Evolutionary conservation across 768 basidiomycete species (phyloP).

Genomic region (Lentinus tigrinus): DNA sequence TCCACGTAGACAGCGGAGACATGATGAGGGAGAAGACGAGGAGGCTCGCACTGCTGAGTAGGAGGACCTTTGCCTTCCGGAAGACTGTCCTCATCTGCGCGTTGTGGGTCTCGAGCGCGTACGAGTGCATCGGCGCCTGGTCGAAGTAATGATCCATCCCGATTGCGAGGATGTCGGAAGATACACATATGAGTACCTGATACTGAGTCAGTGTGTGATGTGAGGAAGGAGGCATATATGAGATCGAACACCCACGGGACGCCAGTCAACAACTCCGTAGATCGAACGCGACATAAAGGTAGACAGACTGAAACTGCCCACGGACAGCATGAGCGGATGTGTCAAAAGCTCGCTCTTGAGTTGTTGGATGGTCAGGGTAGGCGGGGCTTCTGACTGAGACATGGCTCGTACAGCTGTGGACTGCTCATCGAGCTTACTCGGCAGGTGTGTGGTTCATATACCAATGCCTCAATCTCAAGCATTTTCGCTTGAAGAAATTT

Average conservation of each 20-base stretch:
- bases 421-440: too few relatives aligned
- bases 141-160: slow-evolving; percentile 10
- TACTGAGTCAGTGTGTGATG: neutral
- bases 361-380: neutral
- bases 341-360: neutral
- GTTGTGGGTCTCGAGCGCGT: slow-evolving; percentile 1
- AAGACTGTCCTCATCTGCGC: neutral
- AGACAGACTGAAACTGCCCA: slow-evolving; percentile 2
- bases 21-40: neutral
- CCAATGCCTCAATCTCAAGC: too few relatives aligned
- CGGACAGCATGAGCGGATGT: slow-evolving; percentile 2
- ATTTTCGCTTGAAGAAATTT: too few relatives aligned
- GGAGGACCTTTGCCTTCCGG: neutral
- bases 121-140: neutral
- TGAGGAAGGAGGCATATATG: neutral
- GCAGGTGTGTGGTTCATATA: too few relatives aligned
- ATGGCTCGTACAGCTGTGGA: too few relatives aligned
- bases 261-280: slow-evolving; percentile 7
- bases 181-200: slow-evolving; percentile 2
- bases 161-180: slow-evolving; percentile 1
- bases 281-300: slow-evolving; percentile 6
- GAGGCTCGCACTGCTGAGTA: neutral
- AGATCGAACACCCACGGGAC: neutral
- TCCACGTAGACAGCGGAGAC: slow-evolving; percentile 2
- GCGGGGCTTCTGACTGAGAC: too few relatives aligned